These are phyloP conservation scores for Pseudozyma tsukubaensis DNA, from an alignment of 1,284 basidiomycete species.

Conservation along the genomic window DNA sequence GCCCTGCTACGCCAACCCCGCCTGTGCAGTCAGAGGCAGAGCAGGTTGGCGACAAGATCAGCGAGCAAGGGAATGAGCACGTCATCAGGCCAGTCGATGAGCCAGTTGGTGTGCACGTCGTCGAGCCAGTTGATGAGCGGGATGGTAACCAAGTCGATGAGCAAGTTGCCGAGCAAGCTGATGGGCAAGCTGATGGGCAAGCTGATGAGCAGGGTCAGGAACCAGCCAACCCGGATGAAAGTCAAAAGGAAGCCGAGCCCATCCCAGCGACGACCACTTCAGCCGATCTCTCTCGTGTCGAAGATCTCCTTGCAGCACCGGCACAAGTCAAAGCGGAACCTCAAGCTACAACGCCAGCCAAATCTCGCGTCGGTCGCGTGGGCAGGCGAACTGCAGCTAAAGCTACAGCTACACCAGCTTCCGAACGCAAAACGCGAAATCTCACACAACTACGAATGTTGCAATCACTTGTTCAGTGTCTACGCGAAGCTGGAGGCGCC, in stretches of 20 bases:
- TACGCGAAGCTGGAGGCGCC: slow-evolving; percentile 39
- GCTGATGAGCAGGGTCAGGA: too few species aligned
- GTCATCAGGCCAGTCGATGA: too few species aligned
- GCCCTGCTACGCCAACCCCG: background rate
- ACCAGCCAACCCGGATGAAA: too few species aligned
- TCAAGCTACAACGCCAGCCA: background rate
- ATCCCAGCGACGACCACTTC: background rate
- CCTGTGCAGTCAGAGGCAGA: background rate
- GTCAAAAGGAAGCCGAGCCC: too few species aligned
- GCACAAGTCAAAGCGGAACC: slow-evolving; percentile 12
- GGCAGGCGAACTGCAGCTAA: slow-evolving; percentile 10
- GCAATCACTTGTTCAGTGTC: slow-evolving; percentile 37
- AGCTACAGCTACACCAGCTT: slow-evolving; percentile 19
- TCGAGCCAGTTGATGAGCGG: too few species aligned
- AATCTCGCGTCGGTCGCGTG: slow-evolving; percentile 13
- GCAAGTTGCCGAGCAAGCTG: too few species aligned
- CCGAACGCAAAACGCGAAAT: slow-evolving; percentile 33
- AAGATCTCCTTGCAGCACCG: slow-evolving; percentile 18
- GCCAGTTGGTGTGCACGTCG: too few species aligned
- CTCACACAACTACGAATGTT: slow-evolving; percentile 39
- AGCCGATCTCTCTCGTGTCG: slow-evolving; percentile 15
- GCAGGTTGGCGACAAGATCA: too few species aligned
- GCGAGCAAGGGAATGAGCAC: too few species aligned
- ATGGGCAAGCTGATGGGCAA: too few species aligned
- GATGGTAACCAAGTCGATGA: too few species aligned